Evolutionary conservation across 2,329 filamentous ascomycete species (phyloP).

Genomic region (Pestalotiopsis sp.): DNA sequence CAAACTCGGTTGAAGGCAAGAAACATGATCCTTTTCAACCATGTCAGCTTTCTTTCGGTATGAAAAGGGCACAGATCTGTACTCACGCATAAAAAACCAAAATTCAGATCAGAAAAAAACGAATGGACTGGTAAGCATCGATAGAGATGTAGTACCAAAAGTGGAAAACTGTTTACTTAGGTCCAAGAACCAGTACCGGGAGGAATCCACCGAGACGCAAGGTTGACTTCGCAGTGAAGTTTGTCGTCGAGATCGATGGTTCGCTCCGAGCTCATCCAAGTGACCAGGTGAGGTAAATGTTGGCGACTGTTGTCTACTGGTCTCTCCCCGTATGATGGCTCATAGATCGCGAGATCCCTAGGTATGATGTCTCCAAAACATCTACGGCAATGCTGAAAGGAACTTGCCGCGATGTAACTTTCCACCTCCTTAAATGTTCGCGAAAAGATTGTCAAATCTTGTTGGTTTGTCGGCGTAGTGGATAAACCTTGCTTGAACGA

Average conservation of each 20-base stretch:
- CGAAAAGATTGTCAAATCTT: constrained; percentile 51
- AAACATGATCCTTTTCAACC: no score
- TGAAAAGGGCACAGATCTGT: neutral
- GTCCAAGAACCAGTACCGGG: neutral
- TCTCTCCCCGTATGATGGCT: neutral
- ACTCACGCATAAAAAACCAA: neutral
- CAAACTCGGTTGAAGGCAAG: no score
- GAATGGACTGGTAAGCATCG: neutral
- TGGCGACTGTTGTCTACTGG: neutral
- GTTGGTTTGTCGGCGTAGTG: constrained; percentile 38
- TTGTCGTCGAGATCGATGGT: neutral
- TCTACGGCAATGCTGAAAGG: constrained; percentile 44
- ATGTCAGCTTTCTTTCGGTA: neutral
- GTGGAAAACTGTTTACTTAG: neutral
- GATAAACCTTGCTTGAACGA: constrained; percentile 27
- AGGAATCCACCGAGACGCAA: neutral
- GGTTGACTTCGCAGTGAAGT: neutral
- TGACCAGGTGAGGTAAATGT: neutral
- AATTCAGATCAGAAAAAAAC: neutral
- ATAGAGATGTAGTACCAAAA: neutral
- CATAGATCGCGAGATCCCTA: constrained; percentile 60
- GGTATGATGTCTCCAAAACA: constrained; percentile 65
- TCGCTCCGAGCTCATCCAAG: constrained; percentile 17
- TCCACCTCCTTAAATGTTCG: constrained; percentile 57
- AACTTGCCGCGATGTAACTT: constrained; percentile 58